Evolutionary conservation across 768 basidiomycete species (phyloP), one percentile per base, ranked within the genome.

Genomic region (Mrakia hoshinonis): DNA sequence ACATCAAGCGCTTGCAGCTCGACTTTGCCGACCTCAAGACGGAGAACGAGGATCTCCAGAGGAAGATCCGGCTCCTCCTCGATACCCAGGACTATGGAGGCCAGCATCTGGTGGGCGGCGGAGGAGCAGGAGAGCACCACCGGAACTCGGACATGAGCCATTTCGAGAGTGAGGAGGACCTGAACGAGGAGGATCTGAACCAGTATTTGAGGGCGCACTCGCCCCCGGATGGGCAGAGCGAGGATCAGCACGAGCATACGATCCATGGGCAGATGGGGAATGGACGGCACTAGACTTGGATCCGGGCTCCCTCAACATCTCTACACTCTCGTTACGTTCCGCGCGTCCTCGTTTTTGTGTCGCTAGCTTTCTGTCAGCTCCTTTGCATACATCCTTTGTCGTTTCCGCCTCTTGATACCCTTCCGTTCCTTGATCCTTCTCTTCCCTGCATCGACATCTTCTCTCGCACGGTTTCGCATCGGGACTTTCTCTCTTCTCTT

Each of bases 31-130:
- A 81, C 39, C 85, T 93, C 71, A 87, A 88, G 78, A 85, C 86
- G 69, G 91, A 93, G 80, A 93, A 93, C 78, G 89, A 90, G 77
- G 87, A 92, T 75, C 84, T 93, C 54, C 87, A 88, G n/a, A 90
- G 91, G 78, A 92, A 92, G 83, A 92, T 95, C 75, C 89, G 87
- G 69, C 84, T 94, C 60, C 83, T 95, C 20, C 85, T 95, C 67
- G 91, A 92, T 26, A 36, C 52, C 20, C 65, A 67, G 51, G 38
- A 67, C 55, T 43, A 58, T n/a, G 46, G 34, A 26, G 69, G 47
- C 24, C 24, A 48, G 13, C 43, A 43, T 43, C 43, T 7, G n/a
- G n/a, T n/a, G n/a, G n/a, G n/a, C 15, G 49, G 29, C 0, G 22
- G 24, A 29, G 36, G 68, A 46, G 12, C 26, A 3, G 31, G 34